These are phyloP conservation scores for Rhodotorula paludigena DNA, from an alignment of 768 basidiomycete species.

Conservation along the genomic window DNA sequence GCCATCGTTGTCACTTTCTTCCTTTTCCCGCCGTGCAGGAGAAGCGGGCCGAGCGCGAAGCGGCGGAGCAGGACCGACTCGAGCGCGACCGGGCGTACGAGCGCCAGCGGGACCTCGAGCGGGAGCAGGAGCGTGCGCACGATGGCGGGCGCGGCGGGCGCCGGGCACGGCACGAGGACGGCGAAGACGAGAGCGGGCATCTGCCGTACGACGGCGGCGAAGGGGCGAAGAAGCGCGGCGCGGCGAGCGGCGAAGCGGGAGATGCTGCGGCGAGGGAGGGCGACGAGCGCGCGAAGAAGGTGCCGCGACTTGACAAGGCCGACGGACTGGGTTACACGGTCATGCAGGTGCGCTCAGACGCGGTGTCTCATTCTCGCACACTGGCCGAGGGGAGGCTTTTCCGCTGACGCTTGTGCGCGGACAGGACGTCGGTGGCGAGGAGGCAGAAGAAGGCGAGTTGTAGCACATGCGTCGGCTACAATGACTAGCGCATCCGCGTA, in stretches of 20 bases:
- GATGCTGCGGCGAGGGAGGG: neutral
- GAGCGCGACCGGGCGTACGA: slow-evolving; percentile 21
- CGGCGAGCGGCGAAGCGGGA: slow-evolving; percentile 18
- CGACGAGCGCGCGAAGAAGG: neutral
- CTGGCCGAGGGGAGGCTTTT: neutral
- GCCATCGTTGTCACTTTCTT: slow-evolving; percentile 54
- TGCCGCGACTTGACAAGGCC: neutral
- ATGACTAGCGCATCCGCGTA: too few relatives aligned
- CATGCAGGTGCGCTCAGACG: neutral
- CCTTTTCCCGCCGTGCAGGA: slow-evolving; percentile 51
- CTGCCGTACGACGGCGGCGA: neutral
- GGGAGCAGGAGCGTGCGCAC: slow-evolving; percentile 7
- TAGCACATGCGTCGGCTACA: neutral
- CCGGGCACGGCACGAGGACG: slow-evolving; percentile 2
- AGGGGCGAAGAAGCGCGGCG: slow-evolving; percentile 4
- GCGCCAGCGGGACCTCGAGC: slow-evolving; percentile 18
- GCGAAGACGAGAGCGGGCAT: neutral
- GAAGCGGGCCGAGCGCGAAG: slow-evolving; percentile 35
- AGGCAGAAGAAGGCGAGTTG: neutral
- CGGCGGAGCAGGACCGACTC: slow-evolving; percentile 12
- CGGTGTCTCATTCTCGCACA: too few relatives aligned
- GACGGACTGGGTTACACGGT: neutral
- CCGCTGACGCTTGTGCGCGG: neutral
- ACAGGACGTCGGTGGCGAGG: neutral
- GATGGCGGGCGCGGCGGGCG: slow-evolving; percentile 8